Percentiles rank a stretch among this genome's conserved stretches.
These are phyloP conservation scores for Scutellaria baicalensis DNA, from an alignment of 257 asterid species.

Conservation along the genomic window DNA sequence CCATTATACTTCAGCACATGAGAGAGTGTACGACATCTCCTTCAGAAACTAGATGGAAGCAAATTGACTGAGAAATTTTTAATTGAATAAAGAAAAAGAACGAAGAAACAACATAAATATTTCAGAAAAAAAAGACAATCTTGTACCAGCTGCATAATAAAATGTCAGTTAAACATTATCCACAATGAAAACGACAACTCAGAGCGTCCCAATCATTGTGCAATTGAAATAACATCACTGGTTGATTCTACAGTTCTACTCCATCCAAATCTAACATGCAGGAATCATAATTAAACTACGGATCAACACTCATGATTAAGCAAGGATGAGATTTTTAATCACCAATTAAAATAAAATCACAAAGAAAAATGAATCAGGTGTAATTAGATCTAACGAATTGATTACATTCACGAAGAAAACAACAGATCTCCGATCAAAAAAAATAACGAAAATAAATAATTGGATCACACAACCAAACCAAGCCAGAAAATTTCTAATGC, in stretches of 20 bases:
- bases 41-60: background rate
- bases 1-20: background rate
- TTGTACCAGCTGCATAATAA: no score
- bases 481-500: background rate
- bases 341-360: no score
- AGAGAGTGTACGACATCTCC: background rate
- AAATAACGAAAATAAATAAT: background rate
- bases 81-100: background rate
- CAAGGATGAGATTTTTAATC: no score
- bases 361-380: no score
- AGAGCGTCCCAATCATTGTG: background rate
- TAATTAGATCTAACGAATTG: slow-evolving; percentile 4
- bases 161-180: no score
- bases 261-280: slow-evolving; percentile 6
- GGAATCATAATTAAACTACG: background rate
- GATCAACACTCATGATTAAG: background rate
- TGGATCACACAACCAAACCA: background rate
- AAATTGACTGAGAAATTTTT: background rate
- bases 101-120: background rate
- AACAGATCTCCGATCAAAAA: background rate
- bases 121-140: background rate
- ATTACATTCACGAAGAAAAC: background rate
- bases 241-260: background rate
- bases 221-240: background rate
- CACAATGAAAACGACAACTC: background rate